Evolutionary conservation across 768 basidiomycete genomes (phyloP).

Genomic region (Mrakia blollopis): DNA sequence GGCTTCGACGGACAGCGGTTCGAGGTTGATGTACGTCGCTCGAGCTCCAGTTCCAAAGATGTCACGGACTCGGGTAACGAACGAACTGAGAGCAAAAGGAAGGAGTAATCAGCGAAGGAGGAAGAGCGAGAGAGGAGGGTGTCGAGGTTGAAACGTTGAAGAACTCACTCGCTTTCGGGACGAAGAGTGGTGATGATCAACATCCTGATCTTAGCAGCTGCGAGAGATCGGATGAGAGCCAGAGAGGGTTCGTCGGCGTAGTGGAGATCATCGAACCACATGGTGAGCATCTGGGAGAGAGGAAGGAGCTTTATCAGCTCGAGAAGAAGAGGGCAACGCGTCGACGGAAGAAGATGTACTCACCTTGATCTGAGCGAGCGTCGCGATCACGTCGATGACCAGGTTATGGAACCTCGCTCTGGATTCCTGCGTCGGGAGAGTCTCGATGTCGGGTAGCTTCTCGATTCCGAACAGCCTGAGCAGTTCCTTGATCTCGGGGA

Average conservation of each 20-base stretch:
- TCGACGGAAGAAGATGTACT: background rate
- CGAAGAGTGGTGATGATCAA: slow-evolving; percentile 51
- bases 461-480: slow-evolving; percentile 55
- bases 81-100: slow-evolving; percentile 35
- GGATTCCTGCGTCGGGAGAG: slow-evolving; percentile 57
- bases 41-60: slow-evolving; percentile 59
- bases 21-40: slow-evolving; percentile 63
- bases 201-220: slow-evolving; percentile 63
- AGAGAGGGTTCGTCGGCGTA: slow-evolving; percentile 70
- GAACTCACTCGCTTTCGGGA: slow-evolving; percentile 16
- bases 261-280: slow-evolving; percentile 69
- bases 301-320: background rate
- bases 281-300: slow-evolving; percentile 45
- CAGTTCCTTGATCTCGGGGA: slow-evolving; percentile 60
- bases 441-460: slow-evolving; percentile 54
- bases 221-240: slow-evolving; percentile 60
- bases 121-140: too few species aligned
- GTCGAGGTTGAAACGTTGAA: too few species aligned
- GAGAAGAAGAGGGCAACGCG: background rate
- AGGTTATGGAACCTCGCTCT: slow-evolving; percentile 66
- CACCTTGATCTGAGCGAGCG: slow-evolving; percentile 60
- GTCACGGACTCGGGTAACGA: slow-evolving; percentile 44
- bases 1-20: slow-evolving; percentile 57
- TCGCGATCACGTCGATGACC: slow-evolving; percentile 64
- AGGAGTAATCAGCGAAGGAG: too few species aligned